phyloP scores from a whole-genome alignment of 768 basidiomycete genomes.

The Podaxis sp. region DNA sequence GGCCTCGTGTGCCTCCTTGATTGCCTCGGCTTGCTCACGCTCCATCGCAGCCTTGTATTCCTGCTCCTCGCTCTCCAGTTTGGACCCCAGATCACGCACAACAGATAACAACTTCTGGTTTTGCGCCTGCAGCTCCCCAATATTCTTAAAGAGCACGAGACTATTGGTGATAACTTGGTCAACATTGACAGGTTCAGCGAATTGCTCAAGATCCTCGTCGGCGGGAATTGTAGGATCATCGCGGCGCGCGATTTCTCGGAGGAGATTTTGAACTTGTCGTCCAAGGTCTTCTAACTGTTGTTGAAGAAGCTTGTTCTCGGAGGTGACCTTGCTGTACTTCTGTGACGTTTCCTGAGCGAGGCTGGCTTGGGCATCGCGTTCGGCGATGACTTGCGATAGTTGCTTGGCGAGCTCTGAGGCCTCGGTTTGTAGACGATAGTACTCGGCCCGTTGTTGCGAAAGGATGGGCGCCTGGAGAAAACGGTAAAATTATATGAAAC shows the following conservation, averaged over 20 bases:
- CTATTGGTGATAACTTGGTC: slow-evolving; percentile 85
- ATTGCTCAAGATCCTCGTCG: slow-evolving; percentile 56
- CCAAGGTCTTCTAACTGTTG: slow-evolving; percentile 81
- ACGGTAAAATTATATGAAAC: not conserved
- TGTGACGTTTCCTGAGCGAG: slow-evolving; percentile 59
- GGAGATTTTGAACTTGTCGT: slow-evolving; percentile 76
- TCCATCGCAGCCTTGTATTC: slow-evolving; percentile 72
- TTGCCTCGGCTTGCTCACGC: slow-evolving; percentile 72
- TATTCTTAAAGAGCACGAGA: slow-evolving; percentile 81
- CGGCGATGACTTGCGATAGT: slow-evolving; percentile 68
- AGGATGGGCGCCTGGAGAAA: slow-evolving; percentile 79
- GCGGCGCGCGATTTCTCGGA: slow-evolving; percentile 76
- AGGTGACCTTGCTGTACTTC: slow-evolving; percentile 54
- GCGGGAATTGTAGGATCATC: slow-evolving; percentile 81
- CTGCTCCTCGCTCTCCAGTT: slow-evolving; percentile 83
- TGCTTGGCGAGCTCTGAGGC: slow-evolving; percentile 79
- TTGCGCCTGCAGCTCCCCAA: slow-evolving; percentile 82
- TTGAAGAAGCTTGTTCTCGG: slow-evolving; percentile 67
- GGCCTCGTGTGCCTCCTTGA: slow-evolving; percentile 85
- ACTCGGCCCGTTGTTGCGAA: slow-evolving; percentile 86
- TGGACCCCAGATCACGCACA: slow-evolving; percentile 75
- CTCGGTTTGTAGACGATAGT: slow-evolving; percentile 79
- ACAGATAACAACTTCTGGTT: slow-evolving; percentile 88
- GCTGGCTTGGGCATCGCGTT: slow-evolving; percentile 65
- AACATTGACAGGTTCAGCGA: slow-evolving; percentile 44